Evolutionary conservation across 106 monocot genomes (phyloP).

Genomic region (Dendrobium catenatum): DNA sequence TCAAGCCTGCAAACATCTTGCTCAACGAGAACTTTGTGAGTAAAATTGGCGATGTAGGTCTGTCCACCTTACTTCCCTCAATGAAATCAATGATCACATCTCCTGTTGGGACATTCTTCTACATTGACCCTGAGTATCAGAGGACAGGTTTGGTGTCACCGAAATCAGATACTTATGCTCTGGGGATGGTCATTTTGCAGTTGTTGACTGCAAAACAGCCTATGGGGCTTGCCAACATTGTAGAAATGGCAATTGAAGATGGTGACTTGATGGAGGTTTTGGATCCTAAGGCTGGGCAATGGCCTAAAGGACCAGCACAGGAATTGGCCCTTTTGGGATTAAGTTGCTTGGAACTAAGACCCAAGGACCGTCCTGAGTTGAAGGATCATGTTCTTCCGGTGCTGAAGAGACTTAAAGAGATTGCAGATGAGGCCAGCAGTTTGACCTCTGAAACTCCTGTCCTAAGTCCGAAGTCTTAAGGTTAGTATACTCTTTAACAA

Average conservation of each 20-base stretch:
- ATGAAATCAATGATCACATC: slow-evolving; percentile 18
- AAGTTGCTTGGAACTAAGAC: slow-evolving; percentile 38
- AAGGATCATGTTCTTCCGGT: slow-evolving; percentile 32
- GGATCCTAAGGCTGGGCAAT: slow-evolving; percentile 43
- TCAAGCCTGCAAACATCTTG: slow-evolving; percentile 71
- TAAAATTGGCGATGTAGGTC: slow-evolving; percentile 62
- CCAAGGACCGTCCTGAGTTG: slow-evolving; percentile 47
- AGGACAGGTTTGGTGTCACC: slow-evolving; percentile 44
- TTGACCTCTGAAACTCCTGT: background rate
- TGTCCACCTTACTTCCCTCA: slow-evolving; percentile 35
- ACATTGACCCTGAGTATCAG: slow-evolving; percentile 71
- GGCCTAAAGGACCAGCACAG: slow-evolving; percentile 35
- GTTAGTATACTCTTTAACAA: no score
- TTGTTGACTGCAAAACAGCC: slow-evolving; percentile 43
- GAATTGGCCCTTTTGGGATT: slow-evolving; percentile 43
- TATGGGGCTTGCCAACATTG: slow-evolving; percentile 34
- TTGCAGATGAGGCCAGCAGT: slow-evolving; percentile 24
- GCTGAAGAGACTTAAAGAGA: slow-evolving; percentile 25
- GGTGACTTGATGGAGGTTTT: slow-evolving; percentile 24
- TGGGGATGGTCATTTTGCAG: slow-evolving; percentile 56
- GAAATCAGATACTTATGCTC: slow-evolving; percentile 48
- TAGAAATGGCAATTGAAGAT: slow-evolving; percentile 35
- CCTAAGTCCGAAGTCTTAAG: background rate
- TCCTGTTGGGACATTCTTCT: slow-evolving; percentile 53
- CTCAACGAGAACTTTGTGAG: slow-evolving; percentile 44